Percentiles rank a stretch among this genome's conserved stretches.
These are phyloP conservation scores for Boletus coccyginus DNA, from an alignment of 768 basidiomycete genomes.

Conservation along the genomic window DNA sequence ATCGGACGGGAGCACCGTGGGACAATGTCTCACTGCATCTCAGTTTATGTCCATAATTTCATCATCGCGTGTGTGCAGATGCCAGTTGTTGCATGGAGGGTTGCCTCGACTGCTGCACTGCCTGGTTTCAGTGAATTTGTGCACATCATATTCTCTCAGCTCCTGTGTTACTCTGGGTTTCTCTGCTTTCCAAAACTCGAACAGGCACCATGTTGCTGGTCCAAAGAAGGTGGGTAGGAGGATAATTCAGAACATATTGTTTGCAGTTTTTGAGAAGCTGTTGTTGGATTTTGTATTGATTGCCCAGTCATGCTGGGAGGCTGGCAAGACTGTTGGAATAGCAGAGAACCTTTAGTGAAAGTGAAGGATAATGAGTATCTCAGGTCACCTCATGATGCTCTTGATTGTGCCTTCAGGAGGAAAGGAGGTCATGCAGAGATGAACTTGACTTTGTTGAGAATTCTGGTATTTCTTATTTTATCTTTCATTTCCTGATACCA, in stretches of 20 bases:
- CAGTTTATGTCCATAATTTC: neutral
- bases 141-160: neutral
- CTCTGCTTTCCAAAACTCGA: constrained; percentile 7
- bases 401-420: constrained; percentile 3
- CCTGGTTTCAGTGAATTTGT: neutral
- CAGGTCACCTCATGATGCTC: no score
- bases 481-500: no score
- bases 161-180: no score
- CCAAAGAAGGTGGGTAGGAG: constrained; percentile 16
- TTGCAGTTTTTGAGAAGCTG: constrained; percentile 9
- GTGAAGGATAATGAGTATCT: neutral
- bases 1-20: neutral
- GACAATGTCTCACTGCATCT: constrained; percentile 1
- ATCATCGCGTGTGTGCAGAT: neutral
- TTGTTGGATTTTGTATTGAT: neutral
- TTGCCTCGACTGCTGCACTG: no score
- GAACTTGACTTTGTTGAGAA: neutral
- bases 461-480: no score
- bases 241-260: constrained; percentile 16
- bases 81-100: neutral
- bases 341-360: neutral
- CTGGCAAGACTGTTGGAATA: neutral
- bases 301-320: neutral
- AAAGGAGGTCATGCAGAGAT: neutral
- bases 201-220: constrained; percentile 16